Evolutionary conservation across 192 early-diverging fungal genomes (phyloP).

Genomic region (Gryganskiella cystojenkinii): DNA sequence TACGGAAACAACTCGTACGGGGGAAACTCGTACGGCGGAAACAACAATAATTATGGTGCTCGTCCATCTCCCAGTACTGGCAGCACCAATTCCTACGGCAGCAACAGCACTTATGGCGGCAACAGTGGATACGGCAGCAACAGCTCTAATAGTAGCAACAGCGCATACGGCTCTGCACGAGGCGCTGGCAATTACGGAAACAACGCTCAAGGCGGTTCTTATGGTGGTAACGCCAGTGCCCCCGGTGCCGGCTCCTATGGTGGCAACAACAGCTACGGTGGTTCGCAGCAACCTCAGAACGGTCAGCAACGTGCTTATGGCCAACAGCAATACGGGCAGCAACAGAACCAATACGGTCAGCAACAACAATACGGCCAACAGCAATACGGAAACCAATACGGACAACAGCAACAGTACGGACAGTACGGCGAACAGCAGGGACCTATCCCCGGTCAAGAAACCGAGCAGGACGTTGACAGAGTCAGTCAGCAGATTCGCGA

Average conservation of each 20-base stretch:
- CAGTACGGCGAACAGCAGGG: conserved; percentile 41
- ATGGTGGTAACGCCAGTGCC: conserved; percentile 11
- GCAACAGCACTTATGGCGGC: conserved; percentile 9
- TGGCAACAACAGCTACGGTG: conserved; percentile 15
- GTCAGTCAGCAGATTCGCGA: conserved; percentile 72
- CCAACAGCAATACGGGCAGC: conserved; percentile 6
- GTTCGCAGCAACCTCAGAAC: conserved; percentile 11
- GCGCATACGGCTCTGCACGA: neutral
- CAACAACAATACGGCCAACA: conserved; percentile 15
- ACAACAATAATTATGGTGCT: conserved; percentile 20
- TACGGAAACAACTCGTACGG: conserved; percentile 15
- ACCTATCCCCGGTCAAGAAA: conserved; percentile 58
- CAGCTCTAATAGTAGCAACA: neutral
- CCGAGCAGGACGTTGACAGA: conserved; percentile 69
- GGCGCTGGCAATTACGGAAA: neutral
- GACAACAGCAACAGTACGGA: conserved; percentile 37
- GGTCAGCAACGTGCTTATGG: conserved; percentile 20
- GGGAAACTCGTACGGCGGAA: conserved; percentile 1
- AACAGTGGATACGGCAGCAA: conserved; percentile 8
- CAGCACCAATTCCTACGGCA: conserved; percentile 25
- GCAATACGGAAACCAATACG: no score
- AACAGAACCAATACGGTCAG: conserved; percentile 7
- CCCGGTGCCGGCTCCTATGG: conserved; percentile 21
- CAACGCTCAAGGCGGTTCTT: neutral
- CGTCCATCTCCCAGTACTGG: conserved; percentile 9